Base-by-base conservation (phyloP, 2,329 filamentous ascomycete species). In the Chaetomium strumarium region DNA sequence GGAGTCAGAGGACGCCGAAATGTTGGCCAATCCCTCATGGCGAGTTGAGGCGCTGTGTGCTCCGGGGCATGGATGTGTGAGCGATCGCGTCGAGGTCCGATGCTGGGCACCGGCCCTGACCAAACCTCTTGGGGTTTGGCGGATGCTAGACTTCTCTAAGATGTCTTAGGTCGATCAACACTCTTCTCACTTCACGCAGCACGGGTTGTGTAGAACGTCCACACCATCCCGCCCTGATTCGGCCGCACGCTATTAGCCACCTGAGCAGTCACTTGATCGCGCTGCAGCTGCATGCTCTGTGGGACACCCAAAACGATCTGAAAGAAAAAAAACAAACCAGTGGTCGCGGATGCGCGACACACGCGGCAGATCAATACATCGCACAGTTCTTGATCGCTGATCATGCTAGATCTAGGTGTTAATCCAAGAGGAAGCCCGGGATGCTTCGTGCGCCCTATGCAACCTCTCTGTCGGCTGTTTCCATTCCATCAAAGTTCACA, bases 201-300 rank as follows among this genome's bases (percentile, higher is more conserved):
- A 40, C 29, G 30, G 33, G 30, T 42, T 20, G 46, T n/a, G 37
- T 46, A 41, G 46, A 45, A 45, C 43, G 55, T 53, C 38, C 55
- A 58, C 55, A 55, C 58, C 55, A 54, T 49, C 53, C 46, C 51
- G 45, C 20, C 52, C 46, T 42, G 52, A 57, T 53, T 55, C 56
- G 58, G 53, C 43, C 49, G 44, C 55, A 55, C 52, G 48, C 52
- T 49, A 53, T 55, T 55, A 53, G 58, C 56, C 58, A 61, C 58
- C 51, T 56, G 55, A 50, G 54, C 46, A 55, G 57, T 62, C 61
- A 62, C 55, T 56, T 62, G 61, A 62, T 62, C 57, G 40, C 43
- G 47, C 53, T 61, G 61, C 61, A 62, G 58, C 55, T 61, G 60
- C 60, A 62, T 51, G 55, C 49, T 44, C 52, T 52, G 53, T 57